Base-by-base conservation (phyloP, 192 early-diverging fungal genomes). In the Cetraspora pellucida region DNA sequence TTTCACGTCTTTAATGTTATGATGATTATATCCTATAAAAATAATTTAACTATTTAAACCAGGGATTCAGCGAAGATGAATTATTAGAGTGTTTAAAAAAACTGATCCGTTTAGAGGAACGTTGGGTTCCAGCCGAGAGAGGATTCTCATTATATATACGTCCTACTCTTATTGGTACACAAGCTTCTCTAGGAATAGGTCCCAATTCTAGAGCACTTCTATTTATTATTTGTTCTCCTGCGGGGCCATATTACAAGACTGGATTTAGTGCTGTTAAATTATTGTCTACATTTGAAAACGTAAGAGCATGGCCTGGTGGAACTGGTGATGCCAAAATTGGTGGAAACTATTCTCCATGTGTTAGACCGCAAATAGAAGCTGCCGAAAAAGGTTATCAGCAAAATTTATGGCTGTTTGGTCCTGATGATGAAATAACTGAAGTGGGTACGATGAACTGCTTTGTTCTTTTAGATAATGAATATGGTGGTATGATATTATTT, bases 381-480 rank as follows among this genome's bases (percentile, higher is more conserved):
- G 93, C 92, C 79, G 86, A 91, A 81, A 85, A 92, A 75, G 97
- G 97, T 7, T 96, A 91, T 83, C 93, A 94, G 81, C 97, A 98
- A 81, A 94, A 94, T 83, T 86, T 98, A 80, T 98, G 97, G 97
- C 84, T 96, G 25, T 96, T 96, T 84, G 97, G 97, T 74, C 72
- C 86, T 23, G 86, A 97, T 21, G 86, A 93, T 77, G 84, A 92
- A 78, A 83, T 98, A 64, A 98, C 95, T 63, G 97, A 98, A 84
- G 96, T 98, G 47, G 97, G 97, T 44, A 96, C 97, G 37, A 97
- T 97, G 95, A 98, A 98, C 88, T 90, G 94, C 81, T 98, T 98
- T 86, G 88, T 93, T 44, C 87, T 85, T 84, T 94, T 92, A 93
- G 92, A 88, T 78, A 95, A 94, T 84, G 91, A 92, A 63, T 57